Conservation (phyloP, 305 asterid genomes). For the Fraxinus angustifolia region DNA sequence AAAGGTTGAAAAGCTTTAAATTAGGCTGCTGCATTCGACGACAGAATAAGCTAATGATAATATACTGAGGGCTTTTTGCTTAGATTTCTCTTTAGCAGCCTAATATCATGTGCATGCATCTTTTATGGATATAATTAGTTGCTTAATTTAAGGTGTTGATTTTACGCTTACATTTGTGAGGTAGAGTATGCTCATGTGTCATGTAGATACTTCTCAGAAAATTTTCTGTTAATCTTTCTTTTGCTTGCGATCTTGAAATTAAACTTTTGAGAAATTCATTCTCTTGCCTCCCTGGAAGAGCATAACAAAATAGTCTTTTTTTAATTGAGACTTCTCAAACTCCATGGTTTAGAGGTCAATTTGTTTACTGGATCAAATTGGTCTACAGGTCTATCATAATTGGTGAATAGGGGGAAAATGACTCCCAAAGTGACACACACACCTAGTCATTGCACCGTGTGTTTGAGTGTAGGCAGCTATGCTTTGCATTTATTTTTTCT, state of each 20-base stretch:
- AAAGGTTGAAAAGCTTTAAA: neutral
- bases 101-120: neutral
- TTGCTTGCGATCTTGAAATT: neutral
- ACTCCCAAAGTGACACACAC: neutral
- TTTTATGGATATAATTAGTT: neutral
- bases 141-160: neutral
- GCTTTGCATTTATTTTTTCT: neutral
- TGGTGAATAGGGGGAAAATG: neutral
- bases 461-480: conserved; percentile 1
- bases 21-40: neutral
- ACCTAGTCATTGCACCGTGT: neutral
- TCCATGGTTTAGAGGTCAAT: neutral
- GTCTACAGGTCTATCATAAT: neutral
- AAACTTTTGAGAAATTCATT: neutral
- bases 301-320: neutral
- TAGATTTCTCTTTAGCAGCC: neutral
- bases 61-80: neutral
- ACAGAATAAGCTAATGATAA: neutral
- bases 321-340: neutral
- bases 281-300: neutral
- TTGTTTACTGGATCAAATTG: neutral
- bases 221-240: neutral
- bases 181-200: neutral
- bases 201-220: neutral
- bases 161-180: neutral